A percentile compares a stretch with the other conserved stretches of the same genome.
phyloP scores from a whole-genome alignment of 2,329 filamentous ascomycete genomes.

The Penicillium sp. region DNA sequence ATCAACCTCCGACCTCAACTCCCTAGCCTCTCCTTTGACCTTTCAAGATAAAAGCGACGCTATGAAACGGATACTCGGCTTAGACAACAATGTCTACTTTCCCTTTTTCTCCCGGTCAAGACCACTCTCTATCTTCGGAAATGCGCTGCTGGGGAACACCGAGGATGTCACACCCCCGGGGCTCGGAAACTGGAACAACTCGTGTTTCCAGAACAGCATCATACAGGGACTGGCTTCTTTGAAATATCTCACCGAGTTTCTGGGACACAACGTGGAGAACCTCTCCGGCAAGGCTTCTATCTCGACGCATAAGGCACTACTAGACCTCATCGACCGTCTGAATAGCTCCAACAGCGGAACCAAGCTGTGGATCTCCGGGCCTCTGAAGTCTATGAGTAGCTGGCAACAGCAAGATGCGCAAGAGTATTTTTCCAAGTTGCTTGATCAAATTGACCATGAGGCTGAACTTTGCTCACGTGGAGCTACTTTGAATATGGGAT shows the following conservation, averaged over 20 bases:
- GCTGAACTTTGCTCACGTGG: conserved; percentile 53
- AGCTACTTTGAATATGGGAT: conserved; percentile 44
- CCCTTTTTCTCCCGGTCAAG: conserved; percentile 57
- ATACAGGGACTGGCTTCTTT: conserved; percentile 81
- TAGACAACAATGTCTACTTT: conserved; percentile 59
- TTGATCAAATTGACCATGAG: conserved; percentile 82
- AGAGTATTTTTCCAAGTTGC: conserved; percentile 88
- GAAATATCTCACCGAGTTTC: conserved; percentile 64
- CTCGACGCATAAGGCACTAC: conserved; percentile 56
- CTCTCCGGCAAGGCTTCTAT: conserved; percentile 39
- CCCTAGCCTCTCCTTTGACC: conserved; percentile 41
- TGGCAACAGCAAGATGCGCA: conserved; percentile 97
- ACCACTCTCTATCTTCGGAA: conserved; percentile 56
- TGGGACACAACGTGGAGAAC: conserved; percentile 47
- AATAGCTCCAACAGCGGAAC: conserved; percentile 71
- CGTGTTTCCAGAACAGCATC: conserved; percentile 96
- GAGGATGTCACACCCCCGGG: conserved; percentile 52
- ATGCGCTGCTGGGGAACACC: conserved; percentile 34
- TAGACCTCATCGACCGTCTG: conserved; percentile 66
- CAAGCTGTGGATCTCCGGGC: conserved; percentile 75
- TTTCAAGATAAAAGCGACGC: conserved; percentile 60
- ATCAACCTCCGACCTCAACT: conserved; percentile 40
- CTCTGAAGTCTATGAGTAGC: conserved; percentile 87
- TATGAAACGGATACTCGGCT: conserved; percentile 61
- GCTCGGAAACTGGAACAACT: conserved; percentile 88